These are phyloP conservation scores for Diaporthe sp. DNA, from an alignment of 2,329 filamentous ascomycete genomes.

Conservation along the genomic window DNA sequence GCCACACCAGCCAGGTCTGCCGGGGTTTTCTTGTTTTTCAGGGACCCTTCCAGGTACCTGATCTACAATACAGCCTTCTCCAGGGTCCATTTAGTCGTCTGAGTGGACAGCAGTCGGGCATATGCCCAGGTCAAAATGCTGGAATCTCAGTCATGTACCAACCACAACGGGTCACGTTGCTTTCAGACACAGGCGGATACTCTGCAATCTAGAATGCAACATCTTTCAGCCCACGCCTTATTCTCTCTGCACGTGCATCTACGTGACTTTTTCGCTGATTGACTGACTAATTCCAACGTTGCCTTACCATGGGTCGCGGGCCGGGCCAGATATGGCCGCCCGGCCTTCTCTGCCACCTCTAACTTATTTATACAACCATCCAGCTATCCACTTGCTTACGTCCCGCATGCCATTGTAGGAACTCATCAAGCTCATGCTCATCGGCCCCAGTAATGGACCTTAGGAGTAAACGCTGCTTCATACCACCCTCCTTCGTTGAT, in stretches of 20 bases:
- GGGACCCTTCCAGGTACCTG: not conserved
- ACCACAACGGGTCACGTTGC: not conserved
- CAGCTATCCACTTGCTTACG: not conserved
- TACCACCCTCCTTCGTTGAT: not conserved
- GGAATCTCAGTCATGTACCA: not conserved
- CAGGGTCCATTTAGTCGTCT: not conserved
- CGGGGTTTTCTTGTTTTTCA: not conserved
- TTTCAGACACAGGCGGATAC: no score
- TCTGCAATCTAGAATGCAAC: not conserved
- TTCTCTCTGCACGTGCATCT: not conserved
- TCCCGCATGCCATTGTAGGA: not conserved
- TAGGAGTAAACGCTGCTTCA: not conserved
- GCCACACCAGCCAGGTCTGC: not conserved
- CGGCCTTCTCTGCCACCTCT: slow-evolving; percentile 17
- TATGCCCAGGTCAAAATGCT: not conserved
- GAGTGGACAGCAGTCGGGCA: not conserved
- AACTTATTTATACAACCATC: slow-evolving; percentile 16
- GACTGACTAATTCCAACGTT: not conserved
- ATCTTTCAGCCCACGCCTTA: not conserved
- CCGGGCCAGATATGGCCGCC: not conserved
- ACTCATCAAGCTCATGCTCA: not conserved
- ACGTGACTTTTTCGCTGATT: not conserved
- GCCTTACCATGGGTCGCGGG: not conserved
- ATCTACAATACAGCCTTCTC: not conserved
- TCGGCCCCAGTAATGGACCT: not conserved